Evolutionary conservation across 2,329 filamentous ascomycete species (phyloP).

Genomic region (Lomentospora prolificans): DNA sequence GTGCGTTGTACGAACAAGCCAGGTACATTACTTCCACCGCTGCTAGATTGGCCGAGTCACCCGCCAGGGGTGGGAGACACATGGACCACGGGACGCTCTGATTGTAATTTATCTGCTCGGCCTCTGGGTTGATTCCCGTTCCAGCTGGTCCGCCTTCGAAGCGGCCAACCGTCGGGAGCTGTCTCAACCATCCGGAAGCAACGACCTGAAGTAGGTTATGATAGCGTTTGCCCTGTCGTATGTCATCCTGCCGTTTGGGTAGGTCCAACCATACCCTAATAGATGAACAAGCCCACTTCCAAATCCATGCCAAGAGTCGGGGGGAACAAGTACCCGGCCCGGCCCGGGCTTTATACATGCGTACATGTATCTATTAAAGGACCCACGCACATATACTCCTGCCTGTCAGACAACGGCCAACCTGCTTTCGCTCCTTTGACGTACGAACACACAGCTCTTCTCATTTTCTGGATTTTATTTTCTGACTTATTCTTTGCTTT

Average conservation of each 20-base stretch:
- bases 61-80: no score
- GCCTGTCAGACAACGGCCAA: neutral
- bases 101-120: neutral
- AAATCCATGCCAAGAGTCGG: neutral
- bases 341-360: conserved; percentile 1
- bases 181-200: neutral
- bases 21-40: no score
- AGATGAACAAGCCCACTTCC: neutral
- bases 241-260: conserved; percentile 2
- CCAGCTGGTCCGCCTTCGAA: neutral
- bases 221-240: neutral
- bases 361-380: neutral
- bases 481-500: neutral
- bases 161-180: neutral
- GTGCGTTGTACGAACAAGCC: no score
- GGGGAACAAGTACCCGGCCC: conserved; percentile 1
- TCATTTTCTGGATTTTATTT: neutral
- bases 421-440: neutral
- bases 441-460: no score
- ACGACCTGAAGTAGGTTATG: neutral
- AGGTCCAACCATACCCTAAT: neutral
- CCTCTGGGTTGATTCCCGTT: neutral
- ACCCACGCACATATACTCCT: neutral
- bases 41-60: no score
- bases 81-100: neutral